These are phyloP conservation scores for Xylariaceae sp. DNA, from an alignment of 2,329 filamentous ascomycete genomes.

Conservation along the genomic window DNA sequence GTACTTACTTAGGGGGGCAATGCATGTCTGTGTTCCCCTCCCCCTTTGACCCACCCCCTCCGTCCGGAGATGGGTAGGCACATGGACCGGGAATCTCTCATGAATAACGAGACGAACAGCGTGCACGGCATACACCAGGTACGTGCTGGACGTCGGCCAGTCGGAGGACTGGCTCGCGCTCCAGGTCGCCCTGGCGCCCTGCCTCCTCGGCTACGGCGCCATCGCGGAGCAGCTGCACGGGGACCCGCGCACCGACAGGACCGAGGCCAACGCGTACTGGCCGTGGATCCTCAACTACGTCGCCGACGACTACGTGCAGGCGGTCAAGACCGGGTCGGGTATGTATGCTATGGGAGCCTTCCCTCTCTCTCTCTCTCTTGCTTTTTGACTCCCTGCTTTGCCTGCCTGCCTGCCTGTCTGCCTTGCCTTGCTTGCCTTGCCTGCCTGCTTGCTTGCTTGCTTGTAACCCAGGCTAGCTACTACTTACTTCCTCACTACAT, in stretches of 20 bases:
- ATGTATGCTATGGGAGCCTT: no score
- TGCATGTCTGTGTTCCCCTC: not conserved
- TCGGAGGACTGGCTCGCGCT: conserved; percentile 83
- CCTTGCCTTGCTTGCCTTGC: no score
- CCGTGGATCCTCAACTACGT: conserved; percentile 88
- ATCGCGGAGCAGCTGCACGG: conserved; percentile 65
- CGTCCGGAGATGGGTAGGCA: no score
- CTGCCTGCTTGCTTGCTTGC: no score
- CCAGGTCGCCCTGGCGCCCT: conserved; percentile 77
- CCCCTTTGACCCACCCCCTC: no score
- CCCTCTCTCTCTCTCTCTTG: no score
- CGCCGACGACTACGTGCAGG: conserved; percentile 67
- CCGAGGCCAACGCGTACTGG: conserved; percentile 70
- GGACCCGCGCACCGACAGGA: conserved; percentile 52
- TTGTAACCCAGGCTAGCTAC: no score
- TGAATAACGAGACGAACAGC: conserved; percentile 23
- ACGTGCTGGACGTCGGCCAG: conserved; percentile 81
- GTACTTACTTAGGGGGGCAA: no score
- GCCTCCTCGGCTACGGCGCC: conserved; percentile 79
- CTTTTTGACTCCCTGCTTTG: no score
- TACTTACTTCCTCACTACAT: no score
- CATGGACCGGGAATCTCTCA: no score
- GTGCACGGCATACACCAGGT: conserved; percentile 65
- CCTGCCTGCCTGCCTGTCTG: no score
- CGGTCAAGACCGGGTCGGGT: conserved; percentile 65